Evolutionary conservation across 352 stramenopile genomes (phyloP).

Genomic region (Phytophthora lateralis): DNA sequence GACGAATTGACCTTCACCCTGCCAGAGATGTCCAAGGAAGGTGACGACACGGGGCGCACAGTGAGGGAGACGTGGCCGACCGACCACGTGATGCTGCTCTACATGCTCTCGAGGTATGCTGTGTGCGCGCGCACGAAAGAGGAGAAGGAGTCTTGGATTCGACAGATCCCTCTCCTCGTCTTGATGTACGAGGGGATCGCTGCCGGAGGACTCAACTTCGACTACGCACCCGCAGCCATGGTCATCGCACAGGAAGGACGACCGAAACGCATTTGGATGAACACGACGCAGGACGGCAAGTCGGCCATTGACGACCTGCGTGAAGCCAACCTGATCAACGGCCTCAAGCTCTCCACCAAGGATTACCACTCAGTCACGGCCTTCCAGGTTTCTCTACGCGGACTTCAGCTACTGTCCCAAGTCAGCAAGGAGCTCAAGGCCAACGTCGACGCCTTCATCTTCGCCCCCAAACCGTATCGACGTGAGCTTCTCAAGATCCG

Average conservation of each 20-base stretch:
- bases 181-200: constrained; percentile 84
- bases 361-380: constrained; percentile 71
- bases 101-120: constrained; percentile 50
- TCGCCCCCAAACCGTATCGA: constrained; percentile 59
- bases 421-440: constrained; percentile 51
- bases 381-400: constrained; percentile 60
- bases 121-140: constrained; percentile 67
- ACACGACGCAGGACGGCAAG: constrained; percentile 69
- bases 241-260: constrained; percentile 57
- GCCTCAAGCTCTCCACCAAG: constrained; percentile 63
- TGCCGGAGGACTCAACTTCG: constrained; percentile 59
- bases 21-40: constrained; percentile 55
- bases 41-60: constrained; percentile 41
- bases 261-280: constrained; percentile 68
- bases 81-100: constrained; percentile 64
- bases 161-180: constrained; percentile 93
- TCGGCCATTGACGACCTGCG: constrained; percentile 67
- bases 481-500: constrained; percentile 61
- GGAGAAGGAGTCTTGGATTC: constrained; percentile 94
- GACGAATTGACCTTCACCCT: constrained; percentile 61
- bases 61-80: constrained; percentile 60
- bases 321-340: constrained; percentile 67
- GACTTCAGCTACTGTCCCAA: constrained; percentile 50
- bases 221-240: constrained; percentile 65
- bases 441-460: constrained; percentile 63